phyloP scores from a whole-genome alignment of 352 stramenopile species.

The Phytophthora kernoviae region DNA sequence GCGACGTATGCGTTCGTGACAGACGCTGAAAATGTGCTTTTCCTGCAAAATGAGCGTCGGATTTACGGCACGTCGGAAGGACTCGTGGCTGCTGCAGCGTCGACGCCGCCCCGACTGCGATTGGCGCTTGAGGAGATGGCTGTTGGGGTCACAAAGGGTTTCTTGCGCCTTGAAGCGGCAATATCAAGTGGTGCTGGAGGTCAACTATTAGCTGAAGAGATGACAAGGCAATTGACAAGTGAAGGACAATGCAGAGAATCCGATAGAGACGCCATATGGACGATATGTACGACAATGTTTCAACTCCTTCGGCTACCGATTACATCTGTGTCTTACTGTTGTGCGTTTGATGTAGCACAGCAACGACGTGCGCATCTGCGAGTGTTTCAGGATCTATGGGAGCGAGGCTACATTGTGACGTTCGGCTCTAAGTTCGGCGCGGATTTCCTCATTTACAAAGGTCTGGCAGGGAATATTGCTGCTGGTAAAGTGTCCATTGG shows the following conservation, averaged over 20 bases:
- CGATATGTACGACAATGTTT: background rate
- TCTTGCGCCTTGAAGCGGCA: conserved; percentile 37
- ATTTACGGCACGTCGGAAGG: conserved; percentile 34
- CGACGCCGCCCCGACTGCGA: conserved; percentile 21
- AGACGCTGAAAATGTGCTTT: conserved; percentile 13
- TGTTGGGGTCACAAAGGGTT: conserved; percentile 38
- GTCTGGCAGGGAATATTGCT: conserved; percentile 24
- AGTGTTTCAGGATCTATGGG: conserved; percentile 76
- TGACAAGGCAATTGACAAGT: conserved; percentile 15
- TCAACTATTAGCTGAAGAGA: conserved; percentile 7
- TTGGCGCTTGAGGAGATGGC: conserved; percentile 59
- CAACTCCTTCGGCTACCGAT: background rate
- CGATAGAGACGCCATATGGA: conserved; percentile 15
- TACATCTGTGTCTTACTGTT: no score
- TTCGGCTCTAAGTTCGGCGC: conserved; percentile 85
- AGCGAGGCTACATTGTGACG: conserved; percentile 64
- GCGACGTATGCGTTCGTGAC: conserved; percentile 33
- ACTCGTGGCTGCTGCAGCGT: background rate
- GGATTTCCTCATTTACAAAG: conserved; percentile 81
- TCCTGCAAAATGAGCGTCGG: conserved; percentile 29
- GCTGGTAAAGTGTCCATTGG: background rate
- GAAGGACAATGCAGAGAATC: background rate
- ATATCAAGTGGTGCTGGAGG: background rate
- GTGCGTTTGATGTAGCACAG: conserved; percentile 24
- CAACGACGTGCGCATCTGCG: conserved; percentile 32